Percentiles rank a stretch among this genome's conserved stretches.
These are phyloP conservation scores for Clarireedia paspali DNA, from an alignment of 2,329 filamentous ascomycete species.

Conservation along the genomic window DNA sequence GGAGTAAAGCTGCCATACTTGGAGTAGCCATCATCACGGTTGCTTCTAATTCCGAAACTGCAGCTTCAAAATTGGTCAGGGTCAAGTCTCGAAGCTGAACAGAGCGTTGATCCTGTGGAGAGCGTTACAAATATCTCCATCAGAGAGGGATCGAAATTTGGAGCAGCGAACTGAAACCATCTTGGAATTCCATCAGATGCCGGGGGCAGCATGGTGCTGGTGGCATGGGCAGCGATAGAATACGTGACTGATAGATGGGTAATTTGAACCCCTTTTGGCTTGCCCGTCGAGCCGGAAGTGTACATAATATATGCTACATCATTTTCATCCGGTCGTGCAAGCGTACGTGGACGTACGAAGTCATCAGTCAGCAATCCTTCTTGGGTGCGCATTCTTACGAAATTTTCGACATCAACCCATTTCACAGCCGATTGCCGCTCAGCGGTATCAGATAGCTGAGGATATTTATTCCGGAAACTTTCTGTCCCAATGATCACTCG, in stretches of 20 bases:
- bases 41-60: constrained; percentile 1
- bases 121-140: constrained; percentile 27
- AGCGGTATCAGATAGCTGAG: not conserved
- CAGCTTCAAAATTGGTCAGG: not conserved
- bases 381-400: not conserved
- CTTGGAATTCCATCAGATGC: not conserved
- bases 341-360: not conserved
- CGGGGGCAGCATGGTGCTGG: not conserved
- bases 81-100: constrained; percentile 1
- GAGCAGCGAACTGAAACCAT: not conserved
- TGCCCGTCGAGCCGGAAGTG: constrained; percentile 14
- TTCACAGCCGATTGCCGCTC: not conserved
- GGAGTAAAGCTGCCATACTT: constrained; percentile 1
- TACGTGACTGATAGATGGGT: constrained; percentile 16
- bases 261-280: constrained; percentile 30
- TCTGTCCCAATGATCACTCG: not conserved
- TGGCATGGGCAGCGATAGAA: not conserved
- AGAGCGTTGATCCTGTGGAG: not conserved
- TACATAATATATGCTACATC: constrained; percentile 9
- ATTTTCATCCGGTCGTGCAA: not conserved
- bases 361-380: not conserved
- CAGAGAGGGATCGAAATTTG: constrained; percentile 20
- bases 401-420: constrained; percentile 1
- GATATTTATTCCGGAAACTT: not conserved
- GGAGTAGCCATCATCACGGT: constrained; percentile 3